Conservation (phyloP, 257 asterid genomes). For the Nicotiana paniculata region DNA sequence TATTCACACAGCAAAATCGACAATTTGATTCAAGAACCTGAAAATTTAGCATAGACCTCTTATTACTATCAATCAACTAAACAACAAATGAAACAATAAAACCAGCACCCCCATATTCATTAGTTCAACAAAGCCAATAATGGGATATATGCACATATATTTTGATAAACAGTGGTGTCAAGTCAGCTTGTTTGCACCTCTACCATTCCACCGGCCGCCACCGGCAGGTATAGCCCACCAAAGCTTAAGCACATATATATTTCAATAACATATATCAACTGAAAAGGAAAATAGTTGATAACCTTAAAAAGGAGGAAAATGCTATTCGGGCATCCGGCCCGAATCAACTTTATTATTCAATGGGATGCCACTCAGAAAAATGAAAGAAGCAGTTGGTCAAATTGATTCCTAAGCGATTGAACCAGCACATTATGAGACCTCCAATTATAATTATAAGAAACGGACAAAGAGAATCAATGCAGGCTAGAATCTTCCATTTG, state of each 20-base stretch:
- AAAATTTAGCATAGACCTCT: constrained; percentile 17
- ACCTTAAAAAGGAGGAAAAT: constrained; percentile 36
- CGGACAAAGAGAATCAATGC: not conserved
- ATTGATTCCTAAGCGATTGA: constrained; percentile 43
- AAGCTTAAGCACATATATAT: not conserved
- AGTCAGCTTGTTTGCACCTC: no score
- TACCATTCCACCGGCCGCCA: no score
- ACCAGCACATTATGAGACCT: constrained; percentile 42
- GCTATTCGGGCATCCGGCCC: constrained; percentile 37
- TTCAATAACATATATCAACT: not conserved
- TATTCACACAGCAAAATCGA: constrained; percentile 18
- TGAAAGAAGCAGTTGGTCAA: constrained; percentile 72
- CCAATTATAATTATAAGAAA: constrained; percentile 3
- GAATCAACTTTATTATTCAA: constrained; percentile 49
- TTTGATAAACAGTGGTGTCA: not conserved
- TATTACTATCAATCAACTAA: not conserved
- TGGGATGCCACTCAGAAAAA: constrained; percentile 94
- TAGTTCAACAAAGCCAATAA: not conserved
- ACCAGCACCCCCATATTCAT: not conserved
- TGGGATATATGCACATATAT: not conserved
- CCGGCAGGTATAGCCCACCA: no score
- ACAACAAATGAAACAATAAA: not conserved
- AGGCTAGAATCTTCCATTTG: constrained; percentile 5
- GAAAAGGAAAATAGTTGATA: not conserved
- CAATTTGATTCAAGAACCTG: constrained; percentile 50